Evolutionary conservation across 108 stramenopile genomes (phyloP).

Genomic region (Nitzschia sp.): DNA sequence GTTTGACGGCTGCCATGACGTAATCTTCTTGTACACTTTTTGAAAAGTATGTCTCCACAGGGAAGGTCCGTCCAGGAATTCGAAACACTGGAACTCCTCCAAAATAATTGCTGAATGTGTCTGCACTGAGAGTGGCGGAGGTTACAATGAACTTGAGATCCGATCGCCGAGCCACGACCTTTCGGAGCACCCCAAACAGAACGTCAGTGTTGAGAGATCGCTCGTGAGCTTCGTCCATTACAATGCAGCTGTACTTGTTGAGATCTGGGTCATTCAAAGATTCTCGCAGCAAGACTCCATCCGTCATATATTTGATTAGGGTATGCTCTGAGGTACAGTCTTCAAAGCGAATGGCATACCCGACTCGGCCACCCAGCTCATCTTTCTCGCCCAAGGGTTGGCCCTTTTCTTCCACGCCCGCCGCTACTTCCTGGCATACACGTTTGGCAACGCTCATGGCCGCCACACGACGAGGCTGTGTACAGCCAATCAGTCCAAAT

Average conservation of each 20-base stretch:
- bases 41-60: constrained; percentile 91
- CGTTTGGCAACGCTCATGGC: constrained; percentile 99
- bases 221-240: constrained; percentile 99
- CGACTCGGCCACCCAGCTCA: constrained; percentile 91
- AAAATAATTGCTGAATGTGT: constrained; percentile 94
- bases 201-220: constrained; percentile 96
- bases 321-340: constrained; percentile 90
- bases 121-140: constrained; percentile 94
- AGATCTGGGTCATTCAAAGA: constrained; percentile 93
- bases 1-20: constrained; percentile 98
- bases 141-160: constrained; percentile 99
- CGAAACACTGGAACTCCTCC: constrained; percentile 96
- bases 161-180: constrained; percentile 88
- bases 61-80: constrained; percentile 95
- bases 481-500: constrained; percentile 96
- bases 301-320: constrained; percentile 95
- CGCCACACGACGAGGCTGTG: constrained; percentile 95
- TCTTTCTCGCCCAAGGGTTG: constrained; percentile 60
- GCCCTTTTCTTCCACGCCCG: constrained; percentile 55
- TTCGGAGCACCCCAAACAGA: constrained; percentile 94
- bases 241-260: constrained; percentile 87
- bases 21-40: constrained; percentile 95
- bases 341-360: constrained; percentile 99
- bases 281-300: constrained; percentile 97
- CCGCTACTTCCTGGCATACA: constrained; percentile 95